These are phyloP conservation scores for Jacaranda mimosifolia DNA, from an alignment of 257 asterid species.

Conservation along the genomic window DNA sequence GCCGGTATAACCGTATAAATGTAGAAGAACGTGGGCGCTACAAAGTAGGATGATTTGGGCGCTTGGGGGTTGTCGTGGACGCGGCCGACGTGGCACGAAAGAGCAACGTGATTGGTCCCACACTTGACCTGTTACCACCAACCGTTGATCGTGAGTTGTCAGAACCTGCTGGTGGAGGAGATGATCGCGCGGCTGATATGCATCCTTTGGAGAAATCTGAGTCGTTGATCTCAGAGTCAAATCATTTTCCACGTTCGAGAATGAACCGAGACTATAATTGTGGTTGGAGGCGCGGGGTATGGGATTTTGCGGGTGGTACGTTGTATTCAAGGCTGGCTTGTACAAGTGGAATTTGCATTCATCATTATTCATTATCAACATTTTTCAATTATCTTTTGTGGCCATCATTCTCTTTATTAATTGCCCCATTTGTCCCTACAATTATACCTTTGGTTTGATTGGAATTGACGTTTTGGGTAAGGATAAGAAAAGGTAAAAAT, in stretches of 20 bases:
- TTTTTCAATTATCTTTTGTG: background rate
- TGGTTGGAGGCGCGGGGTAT: constrained; percentile 39
- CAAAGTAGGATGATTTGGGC: constrained; percentile 30
- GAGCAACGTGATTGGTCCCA: constrained; percentile 71
- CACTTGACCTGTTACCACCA: constrained; percentile 57
- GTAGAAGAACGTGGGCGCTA: constrained; percentile 66
- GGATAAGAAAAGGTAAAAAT: too few relatives aligned
- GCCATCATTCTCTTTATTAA: background rate
- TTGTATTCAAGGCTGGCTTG: constrained; percentile 52
- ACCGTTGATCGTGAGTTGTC: constrained; percentile 64
- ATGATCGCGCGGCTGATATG: constrained; percentile 43
- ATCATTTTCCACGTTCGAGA: constrained; percentile 38
- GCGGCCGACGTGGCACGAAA: constrained; percentile 62
- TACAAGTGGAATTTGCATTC: constrained; percentile 35
- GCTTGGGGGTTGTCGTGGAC: too few relatives aligned
- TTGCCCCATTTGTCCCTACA: background rate
- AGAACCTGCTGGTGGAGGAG: constrained; percentile 42
- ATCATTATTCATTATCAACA: constrained; percentile 17
- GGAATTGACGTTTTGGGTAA: too few relatives aligned
- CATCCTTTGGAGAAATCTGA: constrained; percentile 1
- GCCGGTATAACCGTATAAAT: too few relatives aligned
- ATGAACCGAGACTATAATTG: constrained; percentile 35
- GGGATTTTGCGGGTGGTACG: constrained; percentile 56
- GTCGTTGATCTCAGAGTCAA: constrained; percentile 45
- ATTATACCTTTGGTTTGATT: too few relatives aligned